Evolutionary conservation across 176 grass and related monocot genomes (phyloP), one percentile per base, ranked within the genome.

Genomic region (Phyllostachys edulis): DNA sequence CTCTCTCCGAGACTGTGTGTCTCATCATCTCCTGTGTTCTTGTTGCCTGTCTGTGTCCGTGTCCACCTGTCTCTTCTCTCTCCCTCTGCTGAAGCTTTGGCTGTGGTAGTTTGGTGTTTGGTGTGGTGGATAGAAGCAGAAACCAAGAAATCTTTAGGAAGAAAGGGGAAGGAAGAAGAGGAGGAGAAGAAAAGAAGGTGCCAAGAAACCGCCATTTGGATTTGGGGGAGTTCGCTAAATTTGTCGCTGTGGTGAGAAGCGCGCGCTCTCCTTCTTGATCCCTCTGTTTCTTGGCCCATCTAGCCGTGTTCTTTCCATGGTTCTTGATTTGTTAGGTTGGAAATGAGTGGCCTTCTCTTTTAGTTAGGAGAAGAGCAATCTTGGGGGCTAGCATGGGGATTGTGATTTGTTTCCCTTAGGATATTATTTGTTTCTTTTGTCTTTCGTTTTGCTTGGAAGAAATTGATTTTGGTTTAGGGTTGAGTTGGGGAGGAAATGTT

Each of bases 181-280:
- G 18, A 56, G 50, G 8, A 67, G 20, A 9, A 57, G n/a, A 6
- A 4, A 9, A 41, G 4, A 17, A 41, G 37, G 34, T 57, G 23
- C 34, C 72, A 68, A 73, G 69, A 76, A 69, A 29, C 44, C 7
- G 29, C 17, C 55, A 77, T 77, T 76, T 85, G n/a, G 72, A 77
- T 57, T 67, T 10, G 5, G 8, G 16, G 52, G 68, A 72, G 80
- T 0, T 60, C 24, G 73, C 11, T 77, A 42, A 68, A 37, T 60
- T 67, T 42, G 38, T 47, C 6, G 47, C 37, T 26, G 63, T n/a
- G 83, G 73, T 85, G 54, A 85, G 63, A 60, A 46, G 56, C 18
- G 2, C 63, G 47, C 42, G 12, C 16, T 17, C 63, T 36, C 49
- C 23, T 82, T 8, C 40, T 54, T 67, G 45, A 76, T 54, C 36